A percentile compares a stretch with the other conserved stretches of the same genome.
phyloP scores from a whole-genome alignment of 495 filamentous ascomycete genomes.

The Oidiodendron maius region DNA sequence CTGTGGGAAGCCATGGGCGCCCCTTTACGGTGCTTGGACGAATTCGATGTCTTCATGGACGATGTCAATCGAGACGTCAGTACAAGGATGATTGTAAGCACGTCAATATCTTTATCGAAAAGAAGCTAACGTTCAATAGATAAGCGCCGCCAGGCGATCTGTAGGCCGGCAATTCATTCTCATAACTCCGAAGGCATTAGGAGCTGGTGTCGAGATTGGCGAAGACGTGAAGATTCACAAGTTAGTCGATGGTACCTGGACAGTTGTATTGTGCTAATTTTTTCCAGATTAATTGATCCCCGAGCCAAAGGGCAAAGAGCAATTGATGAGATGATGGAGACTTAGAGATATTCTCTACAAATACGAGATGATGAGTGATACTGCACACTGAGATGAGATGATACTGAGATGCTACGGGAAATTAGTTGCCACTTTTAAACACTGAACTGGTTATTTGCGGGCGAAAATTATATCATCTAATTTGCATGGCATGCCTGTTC shows the following conservation, averaged over 20 bases:
- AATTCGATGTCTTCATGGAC: conserved; percentile 99
- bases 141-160: conserved; percentile 73
- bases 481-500: no score
- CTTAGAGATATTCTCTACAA: no score
- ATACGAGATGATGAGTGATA: no score
- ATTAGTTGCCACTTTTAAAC: no score
- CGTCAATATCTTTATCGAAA: conserved; percentile 1
- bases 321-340: conserved; percentile 29
- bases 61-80: conserved; percentile 89
- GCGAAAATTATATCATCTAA: no score
- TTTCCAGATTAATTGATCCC: conserved; percentile 52
- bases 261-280: conserved; percentile 8
- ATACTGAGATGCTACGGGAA: no score
- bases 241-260: conserved; percentile 36
- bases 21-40: conserved; percentile 89
- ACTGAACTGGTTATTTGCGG: no score
- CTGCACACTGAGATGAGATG: no score
- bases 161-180: conserved; percentile 92
- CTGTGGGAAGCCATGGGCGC: conserved; percentile 99
- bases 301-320: conserved; percentile 32
- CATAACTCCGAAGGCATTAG: conserved; percentile 88
- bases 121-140: conserved; percentile 41
- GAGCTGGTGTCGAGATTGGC: conserved; percentile 55
- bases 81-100: conserved; percentile 86
- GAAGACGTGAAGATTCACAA: conserved; percentile 82